A percentile compares a stretch with the other conserved stretches of the same genome.
Conservation (phyloP, 2,329 filamentous ascomycete genomes). For the Epichloe typhina region DNA sequence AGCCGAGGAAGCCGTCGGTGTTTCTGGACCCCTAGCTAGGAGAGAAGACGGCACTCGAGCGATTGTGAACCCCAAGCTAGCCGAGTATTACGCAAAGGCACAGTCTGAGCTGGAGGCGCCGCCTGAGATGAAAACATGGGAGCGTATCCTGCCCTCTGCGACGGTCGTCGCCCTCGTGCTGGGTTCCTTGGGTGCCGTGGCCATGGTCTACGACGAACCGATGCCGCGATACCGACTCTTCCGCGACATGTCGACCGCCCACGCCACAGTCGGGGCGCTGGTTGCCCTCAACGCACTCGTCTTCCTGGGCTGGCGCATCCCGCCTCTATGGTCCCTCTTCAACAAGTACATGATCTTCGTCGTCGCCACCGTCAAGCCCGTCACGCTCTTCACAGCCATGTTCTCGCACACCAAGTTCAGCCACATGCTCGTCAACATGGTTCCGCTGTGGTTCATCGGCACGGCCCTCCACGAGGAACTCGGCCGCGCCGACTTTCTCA, state of each 20-base stretch:
- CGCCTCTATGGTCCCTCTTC: conserved; percentile 50
- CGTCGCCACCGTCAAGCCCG: conserved; percentile 49
- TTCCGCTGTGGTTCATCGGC: conserved; percentile 52
- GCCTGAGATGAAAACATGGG: conserved; percentile 35
- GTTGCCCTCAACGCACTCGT: conserved; percentile 46
- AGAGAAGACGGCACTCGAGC: conserved; percentile 23
- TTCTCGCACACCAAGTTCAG: conserved; percentile 54
- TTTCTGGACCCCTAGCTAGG: conserved; percentile 29
- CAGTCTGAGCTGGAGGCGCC: conserved; percentile 37
- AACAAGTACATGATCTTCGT: conserved; percentile 57
- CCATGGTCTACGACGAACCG: conserved; percentile 40
- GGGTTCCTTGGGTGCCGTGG: conserved; percentile 28
- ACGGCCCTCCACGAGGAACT: conserved; percentile 56
- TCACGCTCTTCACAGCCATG: conserved; percentile 47
- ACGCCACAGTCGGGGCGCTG: conserved; percentile 50
- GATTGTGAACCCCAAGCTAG: conserved; percentile 25
- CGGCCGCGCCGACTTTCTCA: conserved; percentile 54
- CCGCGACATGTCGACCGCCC: conserved; percentile 46
- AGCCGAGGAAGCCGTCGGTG: conserved; percentile 22
- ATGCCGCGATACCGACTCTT: conserved; percentile 38
- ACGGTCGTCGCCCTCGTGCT: conserved; percentile 33
- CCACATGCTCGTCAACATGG: conserved; percentile 54
- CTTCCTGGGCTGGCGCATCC: conserved; percentile 47
- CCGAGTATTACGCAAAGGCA: conserved; percentile 29
- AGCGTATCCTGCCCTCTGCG: conserved; percentile 43